Conservation (phyloP, 345 rosid species). For the Cardamine chenopodiifolia region DNA sequence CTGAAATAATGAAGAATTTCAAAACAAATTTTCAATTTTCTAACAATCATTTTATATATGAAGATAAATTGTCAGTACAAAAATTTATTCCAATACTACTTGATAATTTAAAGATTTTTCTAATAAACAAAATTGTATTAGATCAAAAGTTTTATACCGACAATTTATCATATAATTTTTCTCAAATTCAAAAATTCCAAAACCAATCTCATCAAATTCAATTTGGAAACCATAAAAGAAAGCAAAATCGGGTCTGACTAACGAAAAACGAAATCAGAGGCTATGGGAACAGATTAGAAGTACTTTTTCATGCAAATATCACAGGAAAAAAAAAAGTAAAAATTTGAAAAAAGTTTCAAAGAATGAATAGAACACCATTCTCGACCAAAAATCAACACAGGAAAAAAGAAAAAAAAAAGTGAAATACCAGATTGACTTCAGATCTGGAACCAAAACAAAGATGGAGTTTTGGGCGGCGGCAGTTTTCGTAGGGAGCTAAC, state of each 20-base stretch:
- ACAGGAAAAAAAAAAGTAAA: too few relatives aligned
- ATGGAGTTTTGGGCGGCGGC: neutral
- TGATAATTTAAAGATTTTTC: neutral
- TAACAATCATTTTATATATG: neutral
- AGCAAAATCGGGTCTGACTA: neutral
- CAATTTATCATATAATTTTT: neutral
- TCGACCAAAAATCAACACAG: neutral
- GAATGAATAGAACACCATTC: neutral
- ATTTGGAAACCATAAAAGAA: neutral
- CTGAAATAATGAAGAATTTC: too few relatives aligned
- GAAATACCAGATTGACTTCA: neutral
- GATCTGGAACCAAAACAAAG: neutral
- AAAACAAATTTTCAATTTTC: neutral
- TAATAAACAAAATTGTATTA: neutral
- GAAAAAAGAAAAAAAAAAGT: neutral
- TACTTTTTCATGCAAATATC: neutral
- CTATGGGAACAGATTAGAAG: neutral
- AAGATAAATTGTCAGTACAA: neutral
- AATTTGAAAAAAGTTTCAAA: too few relatives aligned
- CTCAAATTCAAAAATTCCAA: neutral
- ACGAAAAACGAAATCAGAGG: neutral
- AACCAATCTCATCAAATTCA: neutral
- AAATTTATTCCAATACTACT: constrained; percentile 1
- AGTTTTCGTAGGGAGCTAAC: too few relatives aligned
- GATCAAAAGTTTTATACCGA: constrained; percentile 26